Evolutionary conservation across 176 grass and related monocot species (phyloP).

Genomic region (Paspalum vaginatum): DNA sequence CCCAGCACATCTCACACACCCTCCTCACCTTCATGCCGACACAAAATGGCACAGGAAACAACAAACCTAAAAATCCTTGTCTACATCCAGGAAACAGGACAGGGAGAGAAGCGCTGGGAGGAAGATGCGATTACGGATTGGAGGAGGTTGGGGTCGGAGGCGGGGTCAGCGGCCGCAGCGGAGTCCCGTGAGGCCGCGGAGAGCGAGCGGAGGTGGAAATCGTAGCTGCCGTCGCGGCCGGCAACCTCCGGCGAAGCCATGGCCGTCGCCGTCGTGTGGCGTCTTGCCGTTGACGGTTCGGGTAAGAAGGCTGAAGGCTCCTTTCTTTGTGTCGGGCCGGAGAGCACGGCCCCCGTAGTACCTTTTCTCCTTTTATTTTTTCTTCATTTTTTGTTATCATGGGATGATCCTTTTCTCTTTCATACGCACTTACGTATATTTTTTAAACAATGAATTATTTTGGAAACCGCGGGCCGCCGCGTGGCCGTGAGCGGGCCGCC

Average conservation of each 20-base stretch:
- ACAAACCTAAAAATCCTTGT: neutral
- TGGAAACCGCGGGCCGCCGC: too few relatives aligned
- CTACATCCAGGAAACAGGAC: neutral
- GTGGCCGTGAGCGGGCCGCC: too few relatives aligned
- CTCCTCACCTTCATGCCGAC: slow-evolving; percentile 56
- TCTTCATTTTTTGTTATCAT: neutral
- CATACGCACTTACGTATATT: too few relatives aligned
- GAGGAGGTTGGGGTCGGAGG: slow-evolving; percentile 79
- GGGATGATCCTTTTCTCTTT: too few relatives aligned
- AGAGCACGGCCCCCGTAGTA: neutral
- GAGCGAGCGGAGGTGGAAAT: slow-evolving; percentile 92
- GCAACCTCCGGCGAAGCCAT: slow-evolving; percentile 51
- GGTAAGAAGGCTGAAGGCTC: neutral
- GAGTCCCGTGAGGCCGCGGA: slow-evolving; percentile 85
- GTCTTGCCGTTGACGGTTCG: slow-evolving; percentile 7
- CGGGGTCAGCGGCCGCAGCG: slow-evolving; percentile 60
- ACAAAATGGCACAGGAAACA: slow-evolving; percentile 11
- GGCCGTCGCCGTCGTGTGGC: slow-evolving; percentile 26
- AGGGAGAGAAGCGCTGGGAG: neutral
- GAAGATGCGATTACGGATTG: slow-evolving; percentile 64
- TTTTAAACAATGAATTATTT: too few relatives aligned
- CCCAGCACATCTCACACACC: slow-evolving; percentile 75
- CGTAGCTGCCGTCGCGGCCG: slow-evolving; percentile 62
- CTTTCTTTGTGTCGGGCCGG: neutral
- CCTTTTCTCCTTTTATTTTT: neutral